Evolutionary conservation across 495 filamentous ascomycete species (phyloP).

Genomic region (Podospora didyma): DNA sequence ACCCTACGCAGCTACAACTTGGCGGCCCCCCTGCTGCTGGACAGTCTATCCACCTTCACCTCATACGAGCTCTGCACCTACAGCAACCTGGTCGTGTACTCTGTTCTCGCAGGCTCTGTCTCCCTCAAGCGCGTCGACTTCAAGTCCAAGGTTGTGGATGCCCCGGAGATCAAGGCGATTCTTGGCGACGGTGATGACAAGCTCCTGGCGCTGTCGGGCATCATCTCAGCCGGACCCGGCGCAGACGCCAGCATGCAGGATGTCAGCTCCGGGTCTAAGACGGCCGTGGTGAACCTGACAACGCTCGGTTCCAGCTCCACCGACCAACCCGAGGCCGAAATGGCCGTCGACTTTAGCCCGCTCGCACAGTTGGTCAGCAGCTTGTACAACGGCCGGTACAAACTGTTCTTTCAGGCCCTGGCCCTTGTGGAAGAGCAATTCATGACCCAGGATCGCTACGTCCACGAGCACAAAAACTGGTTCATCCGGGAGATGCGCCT

Average conservation of each 20-base stretch:
- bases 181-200: conserved; percentile 86
- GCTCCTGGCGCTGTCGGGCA: conserved; percentile 71
- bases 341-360: conserved; percentile 71
- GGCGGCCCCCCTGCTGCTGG: conserved; percentile 88
- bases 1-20: conserved; percentile 85
- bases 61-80: conserved; percentile 97
- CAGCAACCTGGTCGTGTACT: conserved; percentile 89
- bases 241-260: conserved; percentile 81
- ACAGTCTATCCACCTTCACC: conserved; percentile 97
- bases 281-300: conserved; percentile 77
- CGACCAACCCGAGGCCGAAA: conserved; percentile 71
- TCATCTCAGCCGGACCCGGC: conserved; percentile 72
- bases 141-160: conserved; percentile 97
- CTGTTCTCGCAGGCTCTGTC: conserved; percentile 88
- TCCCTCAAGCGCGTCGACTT: conserved; percentile 96
- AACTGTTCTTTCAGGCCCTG: conserved; percentile 84
- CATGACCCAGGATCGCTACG: conserved; percentile 86
- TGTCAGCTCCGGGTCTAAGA: conserved; percentile 52
- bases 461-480: conserved; percentile 91
- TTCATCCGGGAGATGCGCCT: conserved; percentile 97
- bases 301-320: conserved; percentile 61
- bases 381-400: conserved; percentile 89
- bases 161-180: conserved; percentile 95
- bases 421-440: conserved; percentile 92
- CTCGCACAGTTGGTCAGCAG: conserved; percentile 84